phyloP scores from a whole-genome alignment of 352 stramenopile genomes.

The Globisporangium takayamanum region DNA sequence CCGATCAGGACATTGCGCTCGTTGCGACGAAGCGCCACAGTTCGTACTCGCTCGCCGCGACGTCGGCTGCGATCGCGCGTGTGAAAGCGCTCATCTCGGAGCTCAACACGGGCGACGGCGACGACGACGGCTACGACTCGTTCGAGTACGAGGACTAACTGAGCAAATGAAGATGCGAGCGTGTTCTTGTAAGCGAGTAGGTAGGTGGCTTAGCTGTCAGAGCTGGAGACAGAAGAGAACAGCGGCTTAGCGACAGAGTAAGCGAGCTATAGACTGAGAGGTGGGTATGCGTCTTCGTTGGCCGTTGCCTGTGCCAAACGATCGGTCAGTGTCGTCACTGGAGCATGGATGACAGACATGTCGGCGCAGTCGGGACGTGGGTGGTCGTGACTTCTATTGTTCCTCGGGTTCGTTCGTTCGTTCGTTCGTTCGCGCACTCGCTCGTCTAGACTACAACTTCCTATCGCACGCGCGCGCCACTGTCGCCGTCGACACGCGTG shows the following conservation, averaged over 20 bases:
- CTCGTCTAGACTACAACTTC: slow-evolving; percentile 15
- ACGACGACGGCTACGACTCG: slow-evolving; percentile 73
- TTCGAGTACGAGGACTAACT: slow-evolving; percentile 59
- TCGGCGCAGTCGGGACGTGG: too few relatives aligned
- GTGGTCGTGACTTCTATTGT: slow-evolving; percentile 8
- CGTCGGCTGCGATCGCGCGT: slow-evolving; percentile 47
- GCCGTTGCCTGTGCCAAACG: background rate
- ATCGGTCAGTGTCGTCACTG: background rate
- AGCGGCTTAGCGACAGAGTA: too few relatives aligned
- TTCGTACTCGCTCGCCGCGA: slow-evolving; percentile 69
- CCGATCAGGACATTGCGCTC: slow-evolving; percentile 62
- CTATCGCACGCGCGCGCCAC: background rate
- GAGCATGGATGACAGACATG: too few relatives aligned
- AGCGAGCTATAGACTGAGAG: background rate
- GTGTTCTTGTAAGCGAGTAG: background rate
- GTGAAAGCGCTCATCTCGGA: slow-evolving; percentile 72
- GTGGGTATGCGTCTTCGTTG: background rate
- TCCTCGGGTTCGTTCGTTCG: slow-evolving; percentile 9
- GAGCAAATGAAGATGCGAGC: too few relatives aligned
- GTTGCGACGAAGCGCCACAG: slow-evolving; percentile 62
- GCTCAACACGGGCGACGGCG: slow-evolving; percentile 46
- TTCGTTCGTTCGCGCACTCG: slow-evolving; percentile 1
- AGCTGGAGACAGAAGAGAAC: background rate
- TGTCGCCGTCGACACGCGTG: background rate
- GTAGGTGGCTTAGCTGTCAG: too few relatives aligned